Evolutionary conservation across 176 grass and related monocot species (phyloP).

Genomic region (Hyparrhenia diplandra): DNA sequence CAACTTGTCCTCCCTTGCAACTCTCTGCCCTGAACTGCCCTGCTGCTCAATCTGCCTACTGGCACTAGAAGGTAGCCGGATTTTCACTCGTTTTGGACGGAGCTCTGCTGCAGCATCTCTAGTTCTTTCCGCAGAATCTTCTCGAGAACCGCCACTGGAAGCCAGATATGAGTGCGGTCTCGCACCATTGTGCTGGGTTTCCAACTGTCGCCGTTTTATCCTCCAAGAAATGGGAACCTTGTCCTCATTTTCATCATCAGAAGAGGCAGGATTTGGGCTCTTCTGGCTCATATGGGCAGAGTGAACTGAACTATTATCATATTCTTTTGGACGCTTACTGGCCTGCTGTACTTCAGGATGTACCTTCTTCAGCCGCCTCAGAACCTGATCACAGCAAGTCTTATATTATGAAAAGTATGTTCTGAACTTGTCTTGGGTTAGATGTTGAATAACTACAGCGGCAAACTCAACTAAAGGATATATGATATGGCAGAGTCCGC

Average conservation of each 20-base stretch:
- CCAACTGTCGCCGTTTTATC: constrained; percentile 30
- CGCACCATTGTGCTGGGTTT: constrained; percentile 3
- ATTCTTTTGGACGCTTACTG: constrained; percentile 17
- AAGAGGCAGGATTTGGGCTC: constrained; percentile 23
- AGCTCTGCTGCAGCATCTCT: constrained; percentile 34
- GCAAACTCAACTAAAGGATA: background rate
- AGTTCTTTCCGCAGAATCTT: background rate
- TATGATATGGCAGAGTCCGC: background rate
- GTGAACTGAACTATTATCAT: constrained; percentile 16
- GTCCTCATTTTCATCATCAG: constrained; percentile 51
- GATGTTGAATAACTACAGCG: background rate
- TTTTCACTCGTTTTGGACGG: constrained; percentile 44
- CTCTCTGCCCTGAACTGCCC: constrained; percentile 28
- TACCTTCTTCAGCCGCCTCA: constrained; percentile 84
- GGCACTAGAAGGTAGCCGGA: constrained; percentile 22
- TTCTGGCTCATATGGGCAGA: background rate
- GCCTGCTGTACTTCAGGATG: constrained; percentile 31
- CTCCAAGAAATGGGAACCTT: constrained; percentile 36
- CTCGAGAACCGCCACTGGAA: constrained; percentile 17
- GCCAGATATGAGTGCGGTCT: constrained; percentile 18
- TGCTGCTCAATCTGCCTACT: constrained; percentile 30
- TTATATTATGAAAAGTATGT: constrained; percentile 12
- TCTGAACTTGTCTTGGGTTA: background rate
- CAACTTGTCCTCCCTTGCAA: constrained; percentile 30
- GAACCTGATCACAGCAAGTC: constrained; percentile 40